phyloP scores from a whole-genome alignment of 2,329 filamentous ascomycete genomes.

The Colletotrichum horii region DNA sequence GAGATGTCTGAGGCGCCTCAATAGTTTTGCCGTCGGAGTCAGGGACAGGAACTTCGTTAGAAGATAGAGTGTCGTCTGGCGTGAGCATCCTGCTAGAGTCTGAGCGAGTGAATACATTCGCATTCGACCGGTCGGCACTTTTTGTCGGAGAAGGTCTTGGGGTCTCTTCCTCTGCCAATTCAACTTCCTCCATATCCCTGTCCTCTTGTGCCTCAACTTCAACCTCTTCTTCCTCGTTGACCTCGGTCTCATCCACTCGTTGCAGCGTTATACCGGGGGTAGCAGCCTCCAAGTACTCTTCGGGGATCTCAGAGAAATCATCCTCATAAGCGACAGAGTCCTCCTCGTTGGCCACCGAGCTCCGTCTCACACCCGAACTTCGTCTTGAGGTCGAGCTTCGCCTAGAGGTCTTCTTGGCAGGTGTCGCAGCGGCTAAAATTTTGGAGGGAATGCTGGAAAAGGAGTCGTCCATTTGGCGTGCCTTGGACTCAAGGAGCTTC shows the following conservation, averaged over 20 bases:
- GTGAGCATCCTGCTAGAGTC: slow-evolving; percentile 54
- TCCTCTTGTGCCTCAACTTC: not conserved
- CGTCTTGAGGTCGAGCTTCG: slow-evolving; percentile 1
- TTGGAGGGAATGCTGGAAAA: slow-evolving; percentile 40
- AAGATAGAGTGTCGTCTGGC: slow-evolving; percentile 56
- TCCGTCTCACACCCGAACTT: not conserved
- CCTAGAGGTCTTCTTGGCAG: slow-evolving; percentile 19
- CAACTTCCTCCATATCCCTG: not conserved
- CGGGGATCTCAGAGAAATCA: slow-evolving; percentile 63
- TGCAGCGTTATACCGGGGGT: slow-evolving; percentile 41
- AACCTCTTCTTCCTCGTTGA: not conserved
- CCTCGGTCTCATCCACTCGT: not conserved
- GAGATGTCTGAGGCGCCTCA: slow-evolving; percentile 4
- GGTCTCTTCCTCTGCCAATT: slow-evolving; percentile 14
- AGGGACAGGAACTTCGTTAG: slow-evolving; percentile 22
- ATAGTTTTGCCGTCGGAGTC: slow-evolving; percentile 18
- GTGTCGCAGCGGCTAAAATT: slow-evolving; percentile 34
- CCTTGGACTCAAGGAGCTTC: slow-evolving; percentile 36
- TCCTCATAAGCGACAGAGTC: slow-evolving; percentile 52
- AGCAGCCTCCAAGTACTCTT: slow-evolving; percentile 54
- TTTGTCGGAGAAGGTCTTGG: slow-evolving; percentile 10
- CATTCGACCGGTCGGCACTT: slow-evolving; percentile 29
- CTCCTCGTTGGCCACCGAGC: slow-evolving; percentile 26
- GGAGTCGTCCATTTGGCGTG: slow-evolving; percentile 33
- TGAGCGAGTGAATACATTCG: slow-evolving; percentile 36